Evolutionary conservation across 1,284 basidiomycete species (phyloP), one percentile per base, ranked within the genome.

Genomic region (Anthracocystis walkeri): DNA sequence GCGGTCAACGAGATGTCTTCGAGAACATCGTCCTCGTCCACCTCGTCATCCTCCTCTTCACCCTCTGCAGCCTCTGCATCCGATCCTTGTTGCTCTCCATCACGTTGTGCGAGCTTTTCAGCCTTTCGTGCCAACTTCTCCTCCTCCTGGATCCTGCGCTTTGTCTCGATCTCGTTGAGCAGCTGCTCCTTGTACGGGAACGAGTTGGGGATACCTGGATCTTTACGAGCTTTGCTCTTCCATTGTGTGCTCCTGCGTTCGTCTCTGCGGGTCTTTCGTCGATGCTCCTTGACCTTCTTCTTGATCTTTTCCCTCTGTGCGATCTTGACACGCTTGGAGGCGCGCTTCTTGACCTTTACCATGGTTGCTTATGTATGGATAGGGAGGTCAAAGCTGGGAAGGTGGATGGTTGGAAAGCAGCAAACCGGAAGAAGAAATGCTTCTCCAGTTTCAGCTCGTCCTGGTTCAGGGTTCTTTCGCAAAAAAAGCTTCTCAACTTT

Each of bases 121-220:
- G 71, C 72, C 42, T 73, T 64, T 12, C 60, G 57, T 51, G 59
- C 65, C 38, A 75, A 59, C 63, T 58, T 72, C 63, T 78, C 59
- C 63, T 78, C 75, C 33, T 74, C 77, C 33, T 65, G 67, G 4
- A 63, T 18, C 12, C 79, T 64, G n/a, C 78, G 71, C 60, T 75
- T 76, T 57, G 77, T 63, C 58, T 84, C 82, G 63, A 85, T 81
- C 73, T 99, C 96, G 16, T 94, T 94, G 45, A 99, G 88, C 65
- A 99, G 91, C 86, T 96, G 91, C 84, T 97, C 96, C 88, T 98
- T 99, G 89, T 92, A 97, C 4, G 95, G 96, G 87, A 95, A 97
- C 71, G 91, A 91, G 87, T 93, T 97, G n/a, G 96, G 96, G 69
- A 99, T 96, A 51, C 97, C 97, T 27, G 92, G 93, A 85, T 99